Conservation (phyloP, 2,329 filamentous ascomycete genomes). For the Xylaria multiplex region DNA sequence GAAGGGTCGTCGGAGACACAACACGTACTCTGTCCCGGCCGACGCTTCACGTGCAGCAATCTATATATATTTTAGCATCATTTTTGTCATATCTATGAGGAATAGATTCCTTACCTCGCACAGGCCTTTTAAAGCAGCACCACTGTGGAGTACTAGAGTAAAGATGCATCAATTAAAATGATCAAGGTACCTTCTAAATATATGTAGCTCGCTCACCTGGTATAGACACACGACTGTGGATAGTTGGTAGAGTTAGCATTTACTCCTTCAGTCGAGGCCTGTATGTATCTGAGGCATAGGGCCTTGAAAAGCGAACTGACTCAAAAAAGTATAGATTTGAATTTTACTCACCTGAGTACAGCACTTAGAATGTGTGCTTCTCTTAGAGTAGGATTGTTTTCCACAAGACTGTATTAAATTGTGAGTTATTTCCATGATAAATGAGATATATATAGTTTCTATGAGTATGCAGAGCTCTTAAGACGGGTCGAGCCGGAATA, state of each 20-base stretch:
- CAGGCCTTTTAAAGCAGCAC: constrained; percentile 87
- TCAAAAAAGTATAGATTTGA: not conserved
- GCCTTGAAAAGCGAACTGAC: not conserved
- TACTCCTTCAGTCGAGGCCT: not conserved
- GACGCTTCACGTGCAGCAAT: constrained; percentile 91
- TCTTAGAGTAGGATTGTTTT: constrained; percentile 82
- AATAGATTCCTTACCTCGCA: constrained; percentile 67
- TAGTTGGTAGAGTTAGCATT: constrained; percentile 22
- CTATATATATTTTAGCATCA: constrained; percentile 17
- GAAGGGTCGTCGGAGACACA: not conserved
- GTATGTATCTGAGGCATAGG: not conserved
- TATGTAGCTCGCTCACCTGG: constrained; percentile 27
- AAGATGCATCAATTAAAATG: not conserved
- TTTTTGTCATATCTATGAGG: not conserved
- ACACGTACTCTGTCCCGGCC: constrained; percentile 68
- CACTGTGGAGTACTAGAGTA: constrained; percentile 64
- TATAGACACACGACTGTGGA: constrained; percentile 35
- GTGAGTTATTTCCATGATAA: constrained; percentile 5
- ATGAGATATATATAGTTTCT: not conserved
- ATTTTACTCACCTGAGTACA: constrained; percentile 65
- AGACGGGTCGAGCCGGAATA: not conserved
- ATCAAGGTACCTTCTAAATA: not conserved
- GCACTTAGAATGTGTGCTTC: constrained; percentile 93
- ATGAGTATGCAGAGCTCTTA: not conserved
- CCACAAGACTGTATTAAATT: constrained; percentile 64